These are phyloP conservation scores for Mariannaea sp. DNA, from an alignment of 2,329 filamentous ascomycete species.

Conservation along the genomic window DNA sequence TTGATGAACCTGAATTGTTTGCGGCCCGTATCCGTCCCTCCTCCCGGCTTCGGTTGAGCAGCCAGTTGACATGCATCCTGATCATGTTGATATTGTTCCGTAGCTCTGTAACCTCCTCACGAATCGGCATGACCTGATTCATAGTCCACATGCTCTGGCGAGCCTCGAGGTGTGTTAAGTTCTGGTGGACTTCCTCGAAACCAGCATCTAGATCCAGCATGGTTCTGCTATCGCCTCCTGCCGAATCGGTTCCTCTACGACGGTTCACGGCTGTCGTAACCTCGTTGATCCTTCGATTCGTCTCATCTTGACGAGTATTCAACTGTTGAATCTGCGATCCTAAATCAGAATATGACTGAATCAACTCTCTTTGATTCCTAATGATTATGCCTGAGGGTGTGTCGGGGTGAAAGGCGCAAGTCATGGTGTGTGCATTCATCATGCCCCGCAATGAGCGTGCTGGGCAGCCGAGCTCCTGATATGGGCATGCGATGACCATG, in stretches of 20 bases:
- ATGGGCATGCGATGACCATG: constrained; percentile 54
- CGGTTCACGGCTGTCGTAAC: constrained; percentile 51
- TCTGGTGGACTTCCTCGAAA: constrained; percentile 61
- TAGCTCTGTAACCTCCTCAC: constrained; percentile 65
- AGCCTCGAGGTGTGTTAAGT: constrained; percentile 62
- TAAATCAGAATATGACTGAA: constrained; percentile 48
- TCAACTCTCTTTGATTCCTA: constrained; percentile 53
- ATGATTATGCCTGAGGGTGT: constrained; percentile 58
- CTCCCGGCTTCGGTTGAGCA: constrained; percentile 58
- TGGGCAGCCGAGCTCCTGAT: constrained; percentile 46
- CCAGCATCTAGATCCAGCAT: constrained; percentile 51
- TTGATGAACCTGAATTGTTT: constrained; percentile 41
- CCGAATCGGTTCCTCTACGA: constrained; percentile 41
- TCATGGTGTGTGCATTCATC: constrained; percentile 51
- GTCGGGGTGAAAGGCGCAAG: constrained; percentile 57
- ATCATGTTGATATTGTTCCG: constrained; percentile 62
- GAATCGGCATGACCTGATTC: constrained; percentile 65
- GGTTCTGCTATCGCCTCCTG: constrained; percentile 54
- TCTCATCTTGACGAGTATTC: constrained; percentile 43
- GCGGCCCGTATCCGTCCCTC: constrained; percentile 49
- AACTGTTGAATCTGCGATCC: constrained; percentile 44
- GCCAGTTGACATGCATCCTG: constrained; percentile 63
- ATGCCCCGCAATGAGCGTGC: constrained; percentile 42
- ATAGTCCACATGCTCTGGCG: constrained; percentile 65
- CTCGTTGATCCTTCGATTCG: constrained; percentile 41